Evolutionary conservation across 176 grass and related monocot genomes (phyloP).

Genomic region (Dendrocalamus sinicus): DNA sequence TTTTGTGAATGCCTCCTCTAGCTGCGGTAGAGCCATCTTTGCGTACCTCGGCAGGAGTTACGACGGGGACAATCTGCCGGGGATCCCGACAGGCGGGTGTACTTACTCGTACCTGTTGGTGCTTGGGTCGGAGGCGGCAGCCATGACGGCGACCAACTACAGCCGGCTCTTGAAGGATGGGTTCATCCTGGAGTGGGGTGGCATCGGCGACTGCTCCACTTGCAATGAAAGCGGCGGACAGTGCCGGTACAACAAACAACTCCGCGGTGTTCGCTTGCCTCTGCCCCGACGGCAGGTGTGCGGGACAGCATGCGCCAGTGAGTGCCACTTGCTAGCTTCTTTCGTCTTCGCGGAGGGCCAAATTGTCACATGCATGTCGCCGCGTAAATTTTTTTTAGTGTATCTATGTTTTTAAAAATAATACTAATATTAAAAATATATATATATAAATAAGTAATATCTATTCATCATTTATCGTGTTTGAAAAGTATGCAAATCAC

Average conservation of each 20-base stretch:
- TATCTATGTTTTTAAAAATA: too few relatives aligned
- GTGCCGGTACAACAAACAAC: slow-evolving; percentile 50
- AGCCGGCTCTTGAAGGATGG: slow-evolving; percentile 39
- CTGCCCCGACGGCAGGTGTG: slow-evolving; percentile 38
- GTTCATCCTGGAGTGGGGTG: slow-evolving; percentile 54
- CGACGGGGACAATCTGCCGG: neutral
- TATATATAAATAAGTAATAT: too few relatives aligned
- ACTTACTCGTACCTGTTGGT: slow-evolving; percentile 38
- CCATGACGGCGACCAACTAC: slow-evolving; percentile 32
- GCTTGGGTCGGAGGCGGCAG: neutral
- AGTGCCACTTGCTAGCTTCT: slow-evolving; percentile 33
- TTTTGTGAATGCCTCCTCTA: neutral
- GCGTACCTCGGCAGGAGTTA: slow-evolving; percentile 26
- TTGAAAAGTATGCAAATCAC: too few relatives aligned
- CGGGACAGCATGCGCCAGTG: slow-evolving; percentile 30
- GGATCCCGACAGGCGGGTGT: neutral
- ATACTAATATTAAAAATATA: too few relatives aligned
- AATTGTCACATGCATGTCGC: neutral
- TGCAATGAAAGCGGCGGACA: slow-evolving; percentile 38
- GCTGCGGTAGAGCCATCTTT: fast-evolving
- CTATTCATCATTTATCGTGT: too few relatives aligned
- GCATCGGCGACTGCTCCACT: neutral
- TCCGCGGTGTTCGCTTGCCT: slow-evolving; percentile 45
- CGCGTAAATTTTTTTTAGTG: too few relatives aligned
- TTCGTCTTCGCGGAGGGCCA: neutral